Base-by-base conservation (phyloP, 352 stramenopile species). In the Phytopythium boreale region DNA sequence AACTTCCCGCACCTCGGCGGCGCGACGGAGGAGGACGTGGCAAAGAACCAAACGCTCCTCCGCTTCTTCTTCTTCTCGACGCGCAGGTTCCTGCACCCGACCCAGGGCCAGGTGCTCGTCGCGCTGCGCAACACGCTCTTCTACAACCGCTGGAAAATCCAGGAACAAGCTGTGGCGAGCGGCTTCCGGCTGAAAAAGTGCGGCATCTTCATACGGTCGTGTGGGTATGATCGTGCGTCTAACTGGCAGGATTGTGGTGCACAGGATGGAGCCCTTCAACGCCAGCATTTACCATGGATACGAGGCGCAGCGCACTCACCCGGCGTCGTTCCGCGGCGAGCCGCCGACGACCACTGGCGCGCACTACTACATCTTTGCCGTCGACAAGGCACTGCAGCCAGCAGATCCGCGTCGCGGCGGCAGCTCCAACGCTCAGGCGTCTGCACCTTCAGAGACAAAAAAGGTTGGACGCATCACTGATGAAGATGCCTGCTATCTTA, bases 1-100 rank as follows among this genome's bases (percentile, higher is more conserved):
- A 96, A 96, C 60, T 96, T 96, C 61, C 88, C 88, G 19, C 88
- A 96, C 62, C 67, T 96, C 12, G 88, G 88, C 47, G 88, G 88
- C 22, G 79, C 84, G 9, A 95, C 88, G 3, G 82, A 94, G 47
- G 86, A 87, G 46, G 88, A 93, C 64, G 82, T 96, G 22, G 75
- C 68, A 20, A 93, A 90, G 64, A 96, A 96, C 70, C 88, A 94
- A 64, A 71, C 79, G 29, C 66, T 96, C 46, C 62, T 96, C 59
- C 75, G 73, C 29, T 59, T 77, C 17, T 96, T 96, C 65, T 96
- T 96, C 61, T 84, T 77, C 58, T 90, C 83, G 20, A 77, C 79
- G 22, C 76, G 80, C 5, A 50, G 62, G 55, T 90, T 83, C 61
- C 34, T 95, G 61, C 75, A 92, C 43, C 73, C 76, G 17, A 82